Evolutionary conservation across 108 stramenopile genomes (phyloP).

Genomic region (Fragilaria crotonensis): DNA sequence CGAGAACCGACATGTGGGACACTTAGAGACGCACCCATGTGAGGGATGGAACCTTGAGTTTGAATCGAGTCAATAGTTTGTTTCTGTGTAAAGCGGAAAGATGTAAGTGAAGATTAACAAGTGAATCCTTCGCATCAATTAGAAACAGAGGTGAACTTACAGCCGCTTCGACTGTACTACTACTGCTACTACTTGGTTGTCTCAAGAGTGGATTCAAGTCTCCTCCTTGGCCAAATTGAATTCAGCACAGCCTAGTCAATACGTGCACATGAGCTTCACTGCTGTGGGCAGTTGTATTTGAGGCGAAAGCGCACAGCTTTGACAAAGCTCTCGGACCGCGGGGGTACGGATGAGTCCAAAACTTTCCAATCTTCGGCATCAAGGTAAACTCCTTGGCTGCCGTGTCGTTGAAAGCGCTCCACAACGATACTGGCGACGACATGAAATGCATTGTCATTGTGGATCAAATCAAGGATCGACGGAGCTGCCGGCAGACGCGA

Average conservation of each 20-base stretch:
- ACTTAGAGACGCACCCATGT: no score
- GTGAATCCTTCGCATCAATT: no score
- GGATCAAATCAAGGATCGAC: conserved; percentile 54
- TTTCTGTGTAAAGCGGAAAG: no score
- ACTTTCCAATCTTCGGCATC: conserved; percentile 35
- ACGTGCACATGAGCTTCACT: conserved; percentile 23
- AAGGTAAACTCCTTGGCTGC: conserved; percentile 25
- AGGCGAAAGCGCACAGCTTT: conserved; percentile 56
- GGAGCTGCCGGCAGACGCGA: no score
- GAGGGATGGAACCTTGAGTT: no score
- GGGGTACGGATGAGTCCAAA: conserved; percentile 51
- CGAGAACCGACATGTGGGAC: no score
- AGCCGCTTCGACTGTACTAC: no score
- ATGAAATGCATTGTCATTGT: conserved; percentile 68
- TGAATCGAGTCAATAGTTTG: no score
- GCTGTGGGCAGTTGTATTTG: conserved; percentile 14
- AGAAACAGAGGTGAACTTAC: no score
- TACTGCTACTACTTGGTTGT: no score
- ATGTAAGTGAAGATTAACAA: no score
- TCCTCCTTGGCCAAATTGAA: conserved; percentile 53
- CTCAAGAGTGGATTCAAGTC: conserved; percentile 46
- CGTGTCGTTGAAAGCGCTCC: conserved; percentile 37
- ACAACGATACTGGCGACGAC: conserved; percentile 59
- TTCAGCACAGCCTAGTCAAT: conserved; percentile 54
- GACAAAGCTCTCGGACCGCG: conserved; percentile 44